phyloP scores from a whole-genome alignment of 441 rosid genomes.

The Pelargonium exstipulatum region DNA sequence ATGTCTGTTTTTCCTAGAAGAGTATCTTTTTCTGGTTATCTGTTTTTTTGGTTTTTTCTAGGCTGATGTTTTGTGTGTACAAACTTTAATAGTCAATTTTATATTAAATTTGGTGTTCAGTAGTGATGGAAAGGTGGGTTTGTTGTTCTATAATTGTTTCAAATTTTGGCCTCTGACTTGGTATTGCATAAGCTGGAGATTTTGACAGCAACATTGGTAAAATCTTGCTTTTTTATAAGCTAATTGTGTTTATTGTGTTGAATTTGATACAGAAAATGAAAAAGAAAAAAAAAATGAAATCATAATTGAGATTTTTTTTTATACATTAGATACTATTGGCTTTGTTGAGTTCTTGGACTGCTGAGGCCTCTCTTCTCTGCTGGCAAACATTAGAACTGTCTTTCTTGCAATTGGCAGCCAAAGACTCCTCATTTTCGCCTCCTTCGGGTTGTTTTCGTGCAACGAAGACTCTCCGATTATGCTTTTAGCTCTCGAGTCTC shows the following conservation, averaged over 20 bases:
- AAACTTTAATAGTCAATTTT: too few species aligned
- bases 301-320: not conserved
- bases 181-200: too few species aligned
- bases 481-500: constrained; percentile 26
- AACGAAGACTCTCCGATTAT: constrained; percentile 26
- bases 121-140: not conserved
- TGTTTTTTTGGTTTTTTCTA: not conserved
- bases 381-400: constrained; percentile 74
- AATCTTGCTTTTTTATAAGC: too few species aligned
- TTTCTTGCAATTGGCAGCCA: constrained; percentile 83
- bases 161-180: too few species aligned
- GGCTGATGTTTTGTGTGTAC: not conserved
- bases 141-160: too few species aligned
- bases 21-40: not conserved
- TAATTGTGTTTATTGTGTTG: too few species aligned
- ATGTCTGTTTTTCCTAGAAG: not conserved
- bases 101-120: not conserved
- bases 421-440: constrained; percentile 50
- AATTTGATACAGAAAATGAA: not conserved
- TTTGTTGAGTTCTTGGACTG: constrained; percentile 30
- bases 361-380: constrained; percentile 46
- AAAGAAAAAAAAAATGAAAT: not conserved
- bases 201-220: too few species aligned
- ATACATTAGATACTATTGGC: constrained; percentile 15
- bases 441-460: constrained; percentile 22